Base-by-base conservation (phyloP, 495 filamentous ascomycete species). In the Hypoxylon lienhwacheense region DNA sequence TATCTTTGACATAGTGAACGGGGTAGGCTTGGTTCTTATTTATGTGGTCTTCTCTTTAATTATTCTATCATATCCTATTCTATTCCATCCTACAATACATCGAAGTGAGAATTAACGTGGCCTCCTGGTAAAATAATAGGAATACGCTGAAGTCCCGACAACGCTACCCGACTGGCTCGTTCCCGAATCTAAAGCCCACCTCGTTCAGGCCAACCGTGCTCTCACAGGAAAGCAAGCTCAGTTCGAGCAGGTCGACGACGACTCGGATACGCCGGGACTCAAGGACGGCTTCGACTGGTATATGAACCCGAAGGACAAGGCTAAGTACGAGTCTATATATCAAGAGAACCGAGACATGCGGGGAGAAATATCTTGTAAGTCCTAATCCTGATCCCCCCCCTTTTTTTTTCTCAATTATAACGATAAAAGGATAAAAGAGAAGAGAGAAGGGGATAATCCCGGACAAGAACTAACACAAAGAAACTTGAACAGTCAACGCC, bases 271-370 rank as follows among this genome's bases (percentile, higher is more conserved):
- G 15, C 81, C 82, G 3, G 90, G 93, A 4, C 73, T 98, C 45
- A 95, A 93, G 67, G 89, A 96, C 72, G 91, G 91, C 1, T 98
- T 98, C 70, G 93, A 98, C 70, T 98, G 93, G 93, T 98, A 98
- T 72, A 97, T 98, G 91, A 88, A 82, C 53, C 93, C 93, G 1
- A 70, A 76, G 31, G 91, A 97, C 68, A 92, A 90, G 72, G 64
- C 83, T 45, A 96, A 95, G 72, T 98, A 98, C 71, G 89, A 96
- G 67, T 88, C 90, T 37, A 97, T 98, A 67, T 98, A 97, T 70
- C 86, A 81, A 50, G 88, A 93, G 55, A 92, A 89, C 70, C 82
- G 88, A 41, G 87, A 91, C 68, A 81, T 82, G 55, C 86, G 90
- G 32, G 93, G 93, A 49, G 85, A 95, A 66, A 81, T 96, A 53